Conservation (phyloP, 2,329 filamentous ascomycete species). For the Diaporthe citri region DNA sequence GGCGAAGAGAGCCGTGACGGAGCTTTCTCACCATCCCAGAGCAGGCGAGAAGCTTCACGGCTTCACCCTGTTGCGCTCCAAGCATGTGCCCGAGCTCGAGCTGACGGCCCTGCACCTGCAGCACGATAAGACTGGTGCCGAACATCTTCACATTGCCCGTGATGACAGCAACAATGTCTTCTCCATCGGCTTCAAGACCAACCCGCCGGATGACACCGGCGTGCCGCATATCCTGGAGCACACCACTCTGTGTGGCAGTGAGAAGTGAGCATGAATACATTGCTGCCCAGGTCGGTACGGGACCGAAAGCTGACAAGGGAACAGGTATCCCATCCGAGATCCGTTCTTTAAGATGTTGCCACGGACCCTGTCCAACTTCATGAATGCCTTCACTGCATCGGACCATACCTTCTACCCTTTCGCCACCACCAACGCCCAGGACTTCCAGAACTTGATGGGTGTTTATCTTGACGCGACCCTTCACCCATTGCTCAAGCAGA, state of each 20-base stretch:
- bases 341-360: slow-evolving; percentile 99
- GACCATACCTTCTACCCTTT: slow-evolving; percentile 99
- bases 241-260: slow-evolving; percentile 93
- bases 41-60: slow-evolving; percentile 90
- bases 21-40: slow-evolving; percentile 80
- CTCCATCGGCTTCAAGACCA: slow-evolving; percentile 99
- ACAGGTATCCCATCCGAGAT: slow-evolving; percentile 93
- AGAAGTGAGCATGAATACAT: slow-evolving; percentile 72
- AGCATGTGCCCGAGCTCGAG: slow-evolving; percentile 94
- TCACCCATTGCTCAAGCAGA: slow-evolving; percentile 87
- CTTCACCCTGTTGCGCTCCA: slow-evolving; percentile 89
- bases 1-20: slow-evolving; percentile 74
- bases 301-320: slow-evolving; percentile 46
- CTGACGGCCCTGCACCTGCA: slow-evolving; percentile 90
- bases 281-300: not conserved
- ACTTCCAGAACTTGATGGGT: slow-evolving; percentile 95
- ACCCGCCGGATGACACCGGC: slow-evolving; percentile 95
- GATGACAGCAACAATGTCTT: slow-evolving; percentile 99
- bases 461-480: slow-evolving; percentile 97
- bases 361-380: slow-evolving; percentile 97
- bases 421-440: slow-evolving; percentile 93
- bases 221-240: slow-evolving; percentile 98
- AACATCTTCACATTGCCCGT: slow-evolving; percentile 94
- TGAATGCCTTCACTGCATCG: slow-evolving; percentile 98
- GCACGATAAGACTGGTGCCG: slow-evolving; percentile 95